Evolutionary conservation across 2,329 filamentous ascomycete genomes (phyloP).

Genomic region (Cladorrhinum sp.): DNA sequence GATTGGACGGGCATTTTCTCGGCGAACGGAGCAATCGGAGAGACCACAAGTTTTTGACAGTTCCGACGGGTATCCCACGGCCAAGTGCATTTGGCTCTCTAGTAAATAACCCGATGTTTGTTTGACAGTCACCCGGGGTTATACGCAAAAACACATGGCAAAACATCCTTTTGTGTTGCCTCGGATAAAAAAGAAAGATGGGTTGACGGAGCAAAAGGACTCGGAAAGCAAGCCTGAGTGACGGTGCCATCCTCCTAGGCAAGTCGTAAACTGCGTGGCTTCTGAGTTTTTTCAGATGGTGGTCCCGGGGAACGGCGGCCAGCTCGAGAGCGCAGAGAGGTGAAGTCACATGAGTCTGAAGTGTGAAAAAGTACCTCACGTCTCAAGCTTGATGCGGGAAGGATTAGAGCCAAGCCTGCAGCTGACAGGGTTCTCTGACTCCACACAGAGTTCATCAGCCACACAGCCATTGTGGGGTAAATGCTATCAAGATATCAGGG

Average conservation of each 20-base stretch:
- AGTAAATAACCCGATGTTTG: neutral
- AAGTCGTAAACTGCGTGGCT: neutral
- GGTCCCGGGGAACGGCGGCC: neutral
- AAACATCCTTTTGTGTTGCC: neutral
- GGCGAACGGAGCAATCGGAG: neutral
- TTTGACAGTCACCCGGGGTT: neutral
- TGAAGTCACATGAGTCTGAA: neutral
- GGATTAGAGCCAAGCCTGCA: neutral
- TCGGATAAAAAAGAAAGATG: neutral
- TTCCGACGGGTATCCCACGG: conserved; percentile 7
- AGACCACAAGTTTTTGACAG: neutral
- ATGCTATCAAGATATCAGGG: neutral
- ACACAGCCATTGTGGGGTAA: neutral
- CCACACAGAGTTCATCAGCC: neutral
- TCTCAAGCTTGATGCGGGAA: neutral
- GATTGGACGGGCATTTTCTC: neutral
- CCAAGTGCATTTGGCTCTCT: neutral
- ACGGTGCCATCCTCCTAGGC: neutral
- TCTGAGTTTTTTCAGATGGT: neutral
- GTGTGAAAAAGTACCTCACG: too few species aligned
- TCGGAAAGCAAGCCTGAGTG: too few species aligned
- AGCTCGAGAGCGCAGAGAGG: neutral
- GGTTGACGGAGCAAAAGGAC: neutral
- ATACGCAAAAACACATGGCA: neutral
- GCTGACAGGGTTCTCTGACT: neutral